A percentile compares a stretch with the other conserved stretches of the same genome.
phyloP scores from a whole-genome alignment of 768 basidiomycete species.

The Tylopilus plumbeoviolaceoides region DNA sequence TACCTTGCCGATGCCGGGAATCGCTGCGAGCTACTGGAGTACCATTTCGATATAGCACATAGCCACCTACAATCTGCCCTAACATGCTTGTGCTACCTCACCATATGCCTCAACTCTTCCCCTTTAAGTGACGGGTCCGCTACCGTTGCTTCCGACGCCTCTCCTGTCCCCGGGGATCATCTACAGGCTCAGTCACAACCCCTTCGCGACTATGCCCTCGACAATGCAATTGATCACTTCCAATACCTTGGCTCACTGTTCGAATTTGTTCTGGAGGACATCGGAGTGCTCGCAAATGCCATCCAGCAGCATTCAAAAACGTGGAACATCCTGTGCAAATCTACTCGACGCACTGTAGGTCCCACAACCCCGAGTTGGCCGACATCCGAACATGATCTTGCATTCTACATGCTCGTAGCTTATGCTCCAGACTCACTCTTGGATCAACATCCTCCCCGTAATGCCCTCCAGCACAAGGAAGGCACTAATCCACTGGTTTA shows the following conservation, averaged over 20 bases:
- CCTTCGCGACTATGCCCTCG: neutral
- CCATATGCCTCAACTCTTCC: neutral
- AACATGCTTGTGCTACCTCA: constrained; percentile 3
- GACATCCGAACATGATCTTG: neutral
- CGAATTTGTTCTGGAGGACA: neutral
- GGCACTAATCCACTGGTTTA: constrained; percentile 5
- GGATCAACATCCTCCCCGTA: neutral
- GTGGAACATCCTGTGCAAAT: neutral
- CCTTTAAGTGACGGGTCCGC: too few species aligned
- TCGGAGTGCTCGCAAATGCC: neutral
- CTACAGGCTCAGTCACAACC: neutral
- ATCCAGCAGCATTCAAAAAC: neutral
- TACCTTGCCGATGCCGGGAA: too few species aligned
- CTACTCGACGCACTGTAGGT: neutral
- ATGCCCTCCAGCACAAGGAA: neutral
- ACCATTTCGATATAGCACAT: too few species aligned
- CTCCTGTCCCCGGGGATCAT: too few species aligned
- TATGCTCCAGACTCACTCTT: neutral
- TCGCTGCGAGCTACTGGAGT: too few species aligned
- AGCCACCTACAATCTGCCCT: neutral
- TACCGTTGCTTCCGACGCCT: too few species aligned
- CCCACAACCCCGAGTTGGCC: neutral
- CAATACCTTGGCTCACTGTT: neutral
- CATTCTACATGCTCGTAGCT: neutral
- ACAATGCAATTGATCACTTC: constrained; percentile 1